Conservation (phyloP, 352 stramenopile genomes). For the Phytophthora agathidicida region DNA sequence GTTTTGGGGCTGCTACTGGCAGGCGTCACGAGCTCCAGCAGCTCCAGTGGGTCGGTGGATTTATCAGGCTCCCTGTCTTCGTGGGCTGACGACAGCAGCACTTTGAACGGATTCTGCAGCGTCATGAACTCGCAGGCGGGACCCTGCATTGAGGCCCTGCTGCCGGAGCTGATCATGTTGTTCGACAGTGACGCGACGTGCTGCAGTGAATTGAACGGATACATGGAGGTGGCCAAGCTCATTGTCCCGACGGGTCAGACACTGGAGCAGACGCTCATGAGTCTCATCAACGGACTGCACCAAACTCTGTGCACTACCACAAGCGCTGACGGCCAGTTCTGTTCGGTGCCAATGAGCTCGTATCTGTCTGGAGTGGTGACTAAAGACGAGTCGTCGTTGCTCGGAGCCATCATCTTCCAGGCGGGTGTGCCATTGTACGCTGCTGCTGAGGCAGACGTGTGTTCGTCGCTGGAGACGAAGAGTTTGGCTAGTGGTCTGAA, state of each 20-base stretch:
- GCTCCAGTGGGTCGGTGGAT: constrained; percentile 14
- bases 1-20: constrained; percentile 45
- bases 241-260: constrained; percentile 54
- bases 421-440: constrained; percentile 57
- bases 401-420: constrained; percentile 49
- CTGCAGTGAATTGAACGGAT: constrained; percentile 50
- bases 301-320: constrained; percentile 55
- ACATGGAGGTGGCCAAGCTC: constrained; percentile 54
- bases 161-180: constrained; percentile 48
- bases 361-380: constrained; percentile 43
- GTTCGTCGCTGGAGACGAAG: constrained; percentile 43
- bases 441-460: constrained; percentile 44
- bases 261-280: constrained; percentile 45
- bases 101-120: constrained; percentile 53
- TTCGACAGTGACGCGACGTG: constrained; percentile 55
- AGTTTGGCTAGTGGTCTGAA: constrained; percentile 48
- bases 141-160: constrained; percentile 48
- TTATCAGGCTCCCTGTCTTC: constrained; percentile 34
- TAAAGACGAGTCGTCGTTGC: constrained; percentile 39
- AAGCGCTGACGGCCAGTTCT: constrained; percentile 47
- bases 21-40: constrained; percentile 35
- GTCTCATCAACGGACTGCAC: constrained; percentile 62
- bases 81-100: constrained; percentile 49
- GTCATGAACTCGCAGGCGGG: constrained; percentile 61
- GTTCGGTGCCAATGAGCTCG: constrained; percentile 48